These are phyloP conservation scores for Apiotrichum porosum DNA, from an alignment of 1,284 basidiomycete species.

Conservation along the genomic window DNA sequence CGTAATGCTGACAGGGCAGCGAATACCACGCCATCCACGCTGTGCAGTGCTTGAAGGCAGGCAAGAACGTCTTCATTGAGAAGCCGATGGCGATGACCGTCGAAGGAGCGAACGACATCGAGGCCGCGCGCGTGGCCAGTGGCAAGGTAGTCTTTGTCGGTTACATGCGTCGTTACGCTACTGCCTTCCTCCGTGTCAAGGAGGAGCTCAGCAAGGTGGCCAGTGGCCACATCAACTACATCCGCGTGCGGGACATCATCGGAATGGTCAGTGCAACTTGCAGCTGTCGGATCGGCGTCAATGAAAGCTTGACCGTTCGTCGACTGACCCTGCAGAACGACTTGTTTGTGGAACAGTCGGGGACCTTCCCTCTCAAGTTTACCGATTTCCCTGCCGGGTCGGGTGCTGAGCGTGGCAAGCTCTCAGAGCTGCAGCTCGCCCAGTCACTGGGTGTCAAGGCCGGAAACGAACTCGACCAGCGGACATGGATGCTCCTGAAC, in stretches of 20 bases:
- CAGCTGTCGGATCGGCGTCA: too few relatives aligned
- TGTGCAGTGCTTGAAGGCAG: conserved; percentile 13
- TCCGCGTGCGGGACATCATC: conserved; percentile 49
- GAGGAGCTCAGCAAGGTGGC: background rate
- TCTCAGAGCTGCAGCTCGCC: conserved; percentile 12
- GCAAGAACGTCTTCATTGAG: conserved; percentile 41
- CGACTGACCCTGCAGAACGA: too few relatives aligned
- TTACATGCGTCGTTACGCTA: conserved; percentile 49
- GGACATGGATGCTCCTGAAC: conserved; percentile 41
- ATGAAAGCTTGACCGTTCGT: too few relatives aligned
- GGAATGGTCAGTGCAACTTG: conserved; percentile 38
- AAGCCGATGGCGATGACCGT: conserved; percentile 36
- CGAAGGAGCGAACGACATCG: conserved; percentile 26
- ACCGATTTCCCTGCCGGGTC: too few relatives aligned
- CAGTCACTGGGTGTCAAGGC: conserved; percentile 26
- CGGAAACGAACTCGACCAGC: conserved; percentile 24
- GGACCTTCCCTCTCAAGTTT: conserved; percentile 12
- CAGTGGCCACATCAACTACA: conserved; percentile 10
- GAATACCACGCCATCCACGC: conserved; percentile 19
- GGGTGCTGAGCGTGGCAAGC: conserved; percentile 15
- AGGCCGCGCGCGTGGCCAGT: conserved; percentile 17
- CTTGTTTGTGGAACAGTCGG: conserved; percentile 32
- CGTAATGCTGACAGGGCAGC: conserved; percentile 2
- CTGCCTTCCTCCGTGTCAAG: conserved; percentile 43
- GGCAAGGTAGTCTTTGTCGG: conserved; percentile 37